Percentiles rank a stretch among this genome's conserved stretches.
These are phyloP conservation scores for Sporothrix sp. DNA, from an alignment of 2,329 filamentous ascomycete species.

Conservation along the genomic window DNA sequence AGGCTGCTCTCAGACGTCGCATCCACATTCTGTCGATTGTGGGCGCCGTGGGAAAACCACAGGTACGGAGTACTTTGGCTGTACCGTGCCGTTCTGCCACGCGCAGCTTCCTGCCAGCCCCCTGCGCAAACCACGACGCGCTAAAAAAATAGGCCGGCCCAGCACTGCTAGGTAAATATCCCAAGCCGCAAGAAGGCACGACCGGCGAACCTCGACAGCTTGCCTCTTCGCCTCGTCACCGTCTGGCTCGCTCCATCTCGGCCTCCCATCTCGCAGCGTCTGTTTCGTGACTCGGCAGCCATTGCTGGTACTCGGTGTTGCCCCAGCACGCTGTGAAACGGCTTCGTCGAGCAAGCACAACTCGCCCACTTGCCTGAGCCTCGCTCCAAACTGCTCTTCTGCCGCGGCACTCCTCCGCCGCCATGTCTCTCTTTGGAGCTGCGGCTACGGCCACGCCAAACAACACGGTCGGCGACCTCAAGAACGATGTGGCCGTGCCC, in stretches of 20 bases:
- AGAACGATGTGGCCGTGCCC: slow-evolving; percentile 71
- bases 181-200: neutral
- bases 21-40: too few relatives aligned
- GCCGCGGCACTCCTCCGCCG: slow-evolving; percentile 17
- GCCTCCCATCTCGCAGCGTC: neutral
- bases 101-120: slow-evolving; percentile 11
- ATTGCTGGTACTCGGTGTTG: too few relatives aligned
- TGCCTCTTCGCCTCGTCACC: slow-evolving; percentile 2
- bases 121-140: slow-evolving; percentile 9
- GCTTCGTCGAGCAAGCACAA: too few relatives aligned
- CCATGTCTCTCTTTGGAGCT: slow-evolving; percentile 48
- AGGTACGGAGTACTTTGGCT: too few relatives aligned
- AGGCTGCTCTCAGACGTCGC: too few relatives aligned
- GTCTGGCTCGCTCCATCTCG: neutral
- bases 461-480: slow-evolving; percentile 81
- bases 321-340: too few relatives aligned
- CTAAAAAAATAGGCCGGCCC: slow-evolving; percentile 15
- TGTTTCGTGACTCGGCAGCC: too few relatives aligned
- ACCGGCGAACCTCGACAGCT: neutral
- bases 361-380: too few relatives aligned
- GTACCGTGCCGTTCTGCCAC: neutral
- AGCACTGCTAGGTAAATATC: slow-evolving; percentile 1
- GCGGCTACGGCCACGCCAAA: slow-evolving; percentile 41
- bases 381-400: neutral
- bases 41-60: too few relatives aligned